These are phyloP conservation scores for Mercurialis annua DNA, from an alignment of 345 rosid species.

Conservation along the genomic window DNA sequence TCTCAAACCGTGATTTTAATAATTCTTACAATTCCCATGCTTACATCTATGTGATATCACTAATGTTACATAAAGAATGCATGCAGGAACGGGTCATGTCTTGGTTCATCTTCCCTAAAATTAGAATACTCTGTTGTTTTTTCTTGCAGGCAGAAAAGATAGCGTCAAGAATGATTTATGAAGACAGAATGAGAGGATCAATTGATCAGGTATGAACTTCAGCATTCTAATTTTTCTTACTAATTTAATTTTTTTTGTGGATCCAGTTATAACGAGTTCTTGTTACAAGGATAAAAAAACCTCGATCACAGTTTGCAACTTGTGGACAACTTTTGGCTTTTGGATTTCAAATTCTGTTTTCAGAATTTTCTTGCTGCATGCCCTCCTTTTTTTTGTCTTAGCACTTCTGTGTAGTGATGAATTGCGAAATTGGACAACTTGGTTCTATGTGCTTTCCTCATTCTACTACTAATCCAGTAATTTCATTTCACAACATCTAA, in stretches of 20 bases:
- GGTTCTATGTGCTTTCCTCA: too few relatives aligned
- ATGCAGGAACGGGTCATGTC: neutral
- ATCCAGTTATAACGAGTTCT: neutral
- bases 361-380: neutral
- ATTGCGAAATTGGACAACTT: neutral
- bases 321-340: too few relatives aligned
- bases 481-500: neutral
- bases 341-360: too few relatives aligned
- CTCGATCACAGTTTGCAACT: neutral
- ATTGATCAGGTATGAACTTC: constrained; percentile 72
- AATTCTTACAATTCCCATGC: too few relatives aligned
- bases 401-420: neutral
- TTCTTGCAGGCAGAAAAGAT: constrained; percentile 85
- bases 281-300: neutral
- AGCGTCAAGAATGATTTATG: constrained; percentile 92
- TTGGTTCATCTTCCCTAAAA: neutral
- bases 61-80: too few relatives aligned
- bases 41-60: too few relatives aligned
- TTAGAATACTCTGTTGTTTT: neutral
- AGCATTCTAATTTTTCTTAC: neutral
- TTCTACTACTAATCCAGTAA: neutral
- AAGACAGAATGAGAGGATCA: constrained; percentile 96
- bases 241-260: neutral
- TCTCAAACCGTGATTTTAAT: neutral
- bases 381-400: neutral